A percentile compares a stretch with the other conserved stretches of the same genome.
Evolutionary conservation across 2,329 filamentous ascomycete genomes (phyloP).

Genomic region (Apiospora sp.): DNA sequence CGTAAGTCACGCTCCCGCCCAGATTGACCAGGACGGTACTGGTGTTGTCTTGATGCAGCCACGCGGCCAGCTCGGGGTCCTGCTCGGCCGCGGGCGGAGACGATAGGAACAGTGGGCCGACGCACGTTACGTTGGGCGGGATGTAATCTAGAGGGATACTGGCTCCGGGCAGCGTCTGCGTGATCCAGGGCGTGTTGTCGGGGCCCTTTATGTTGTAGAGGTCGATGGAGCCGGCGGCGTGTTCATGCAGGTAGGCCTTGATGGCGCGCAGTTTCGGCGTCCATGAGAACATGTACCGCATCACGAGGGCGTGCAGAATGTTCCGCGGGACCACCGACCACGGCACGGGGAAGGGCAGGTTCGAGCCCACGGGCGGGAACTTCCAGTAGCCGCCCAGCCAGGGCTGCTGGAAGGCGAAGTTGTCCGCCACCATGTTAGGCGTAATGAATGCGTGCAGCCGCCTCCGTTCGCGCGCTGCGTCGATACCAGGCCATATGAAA

Average conservation of each 20-base stretch:
- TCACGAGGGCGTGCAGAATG: neutral
- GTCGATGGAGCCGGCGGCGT: neutral
- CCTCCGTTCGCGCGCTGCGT: neutral
- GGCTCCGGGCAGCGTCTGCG: neutral
- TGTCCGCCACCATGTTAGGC: neutral
- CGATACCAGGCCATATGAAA: neutral
- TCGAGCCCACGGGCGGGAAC: neutral
- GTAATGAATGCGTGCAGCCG: conserved; percentile 1
- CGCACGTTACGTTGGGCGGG: neutral
- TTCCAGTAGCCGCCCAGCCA: conserved; percentile 17
- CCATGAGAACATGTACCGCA: conserved; percentile 1
- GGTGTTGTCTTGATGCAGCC: neutral
- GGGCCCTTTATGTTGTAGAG: neutral
- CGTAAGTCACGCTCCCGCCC: neutral
- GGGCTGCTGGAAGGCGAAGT: neutral
- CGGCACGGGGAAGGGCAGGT: conserved; percentile 1
- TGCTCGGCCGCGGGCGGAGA: neutral
- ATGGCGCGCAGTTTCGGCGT: neutral
- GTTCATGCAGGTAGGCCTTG: neutral
- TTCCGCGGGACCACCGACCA: neutral
- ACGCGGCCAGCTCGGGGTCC: neutral
- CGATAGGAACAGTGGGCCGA: neutral
- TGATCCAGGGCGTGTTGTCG: neutral
- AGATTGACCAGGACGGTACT: neutral
- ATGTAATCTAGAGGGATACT: neutral